phyloP scores from a whole-genome alignment of 2,329 filamentous ascomycete genomes.

The Neophaeococcomyces mojaviensis region DNA sequence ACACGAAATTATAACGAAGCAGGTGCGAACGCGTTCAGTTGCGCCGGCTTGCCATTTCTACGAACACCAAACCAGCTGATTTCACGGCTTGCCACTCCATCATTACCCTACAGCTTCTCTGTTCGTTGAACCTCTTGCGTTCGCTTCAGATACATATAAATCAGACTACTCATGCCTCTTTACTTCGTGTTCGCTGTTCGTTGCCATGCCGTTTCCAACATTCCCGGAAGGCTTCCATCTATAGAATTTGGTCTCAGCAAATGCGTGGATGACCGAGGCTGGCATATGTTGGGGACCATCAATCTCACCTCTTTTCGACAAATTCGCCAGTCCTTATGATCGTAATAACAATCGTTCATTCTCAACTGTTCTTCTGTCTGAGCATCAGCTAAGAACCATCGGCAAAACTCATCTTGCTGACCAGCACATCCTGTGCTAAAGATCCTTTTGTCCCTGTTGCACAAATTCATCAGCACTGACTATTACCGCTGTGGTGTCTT shows the following conservation, averaged over 20 bases:
- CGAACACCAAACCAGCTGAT: slow-evolving; percentile 15
- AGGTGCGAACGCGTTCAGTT: slow-evolving; percentile 3
- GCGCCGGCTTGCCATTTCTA: neutral
- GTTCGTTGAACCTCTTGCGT: no score
- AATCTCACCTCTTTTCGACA: slow-evolving; percentile 76
- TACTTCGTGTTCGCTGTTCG: slow-evolving; percentile 69
- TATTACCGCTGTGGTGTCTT: slow-evolving; percentile 25
- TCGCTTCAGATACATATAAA: no score
- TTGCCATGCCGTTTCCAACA: slow-evolving; percentile 93
- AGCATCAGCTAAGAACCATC: neutral
- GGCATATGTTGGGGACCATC: slow-evolving; percentile 12
- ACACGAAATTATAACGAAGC: neutral
- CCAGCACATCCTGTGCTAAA: slow-evolving; percentile 92
- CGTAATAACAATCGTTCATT: slow-evolving; percentile 92
- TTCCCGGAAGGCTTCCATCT: slow-evolving; percentile 85
- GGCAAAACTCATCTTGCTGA: slow-evolving; percentile 4
- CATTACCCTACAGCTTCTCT: neutral
- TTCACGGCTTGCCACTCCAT: slow-evolving; percentile 1
- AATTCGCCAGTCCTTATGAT: slow-evolving; percentile 89
- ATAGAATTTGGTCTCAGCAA: slow-evolving; percentile 4
- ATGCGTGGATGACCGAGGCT: slow-evolving; percentile 4
- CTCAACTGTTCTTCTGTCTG: slow-evolving; percentile 71
- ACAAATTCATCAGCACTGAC: slow-evolving; percentile 1
- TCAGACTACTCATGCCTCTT: slow-evolving; percentile 46
- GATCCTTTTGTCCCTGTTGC: slow-evolving; percentile 87